Conservation (phyloP, 805 yeast genomes). For the Sugiyamaella marilandica region DNA sequence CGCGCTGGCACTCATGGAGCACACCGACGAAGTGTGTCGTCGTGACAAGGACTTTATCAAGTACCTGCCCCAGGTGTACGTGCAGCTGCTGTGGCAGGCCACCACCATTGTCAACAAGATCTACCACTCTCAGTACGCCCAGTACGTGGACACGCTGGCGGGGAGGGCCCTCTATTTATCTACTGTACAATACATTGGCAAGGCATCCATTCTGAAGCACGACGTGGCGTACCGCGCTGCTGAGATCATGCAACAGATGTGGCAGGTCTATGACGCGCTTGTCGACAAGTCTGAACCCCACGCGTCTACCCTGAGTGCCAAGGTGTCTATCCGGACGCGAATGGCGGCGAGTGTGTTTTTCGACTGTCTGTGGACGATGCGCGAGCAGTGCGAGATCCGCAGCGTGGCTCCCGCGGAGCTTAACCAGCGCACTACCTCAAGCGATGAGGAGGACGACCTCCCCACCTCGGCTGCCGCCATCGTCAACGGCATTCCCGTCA, state of each 20-base stretch:
- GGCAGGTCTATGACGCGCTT: slow-evolving; percentile 77
- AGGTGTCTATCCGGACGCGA: slow-evolving; percentile 58
- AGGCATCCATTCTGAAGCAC: slow-evolving; percentile 82
- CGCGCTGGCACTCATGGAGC: slow-evolving; percentile 64
- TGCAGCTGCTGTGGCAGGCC: slow-evolving; percentile 86
- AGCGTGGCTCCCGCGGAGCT: slow-evolving; percentile 34
- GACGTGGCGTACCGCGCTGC: slow-evolving; percentile 91
- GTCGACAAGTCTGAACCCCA: slow-evolving; percentile 42
- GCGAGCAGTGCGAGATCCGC: slow-evolving; percentile 69
- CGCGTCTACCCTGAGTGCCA: slow-evolving; percentile 24
- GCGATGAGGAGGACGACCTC: slow-evolving; percentile 13
- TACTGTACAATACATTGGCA: slow-evolving; percentile 47
- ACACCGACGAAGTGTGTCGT: slow-evolving; percentile 57
- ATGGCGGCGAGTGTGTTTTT: slow-evolving; percentile 92
- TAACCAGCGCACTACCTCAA: slow-evolving; percentile 18
- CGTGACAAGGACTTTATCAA: slow-evolving; percentile 59
- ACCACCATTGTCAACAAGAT: slow-evolving; percentile 77
- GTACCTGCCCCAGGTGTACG: slow-evolving; percentile 72
- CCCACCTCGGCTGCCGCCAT: not conserved
- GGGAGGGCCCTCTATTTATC: slow-evolving; percentile 55
- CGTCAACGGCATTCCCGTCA: slow-evolving; percentile 2
- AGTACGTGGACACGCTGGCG: slow-evolving; percentile 59
- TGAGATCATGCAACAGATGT: slow-evolving; percentile 89
- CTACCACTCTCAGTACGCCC: slow-evolving; percentile 66
- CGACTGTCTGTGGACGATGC: slow-evolving; percentile 77